Evolutionary conservation across 2,329 filamentous ascomycete species (phyloP), one percentile per base, ranked within the genome.

Genomic region (Zasmidium citrigriseum): DNA sequence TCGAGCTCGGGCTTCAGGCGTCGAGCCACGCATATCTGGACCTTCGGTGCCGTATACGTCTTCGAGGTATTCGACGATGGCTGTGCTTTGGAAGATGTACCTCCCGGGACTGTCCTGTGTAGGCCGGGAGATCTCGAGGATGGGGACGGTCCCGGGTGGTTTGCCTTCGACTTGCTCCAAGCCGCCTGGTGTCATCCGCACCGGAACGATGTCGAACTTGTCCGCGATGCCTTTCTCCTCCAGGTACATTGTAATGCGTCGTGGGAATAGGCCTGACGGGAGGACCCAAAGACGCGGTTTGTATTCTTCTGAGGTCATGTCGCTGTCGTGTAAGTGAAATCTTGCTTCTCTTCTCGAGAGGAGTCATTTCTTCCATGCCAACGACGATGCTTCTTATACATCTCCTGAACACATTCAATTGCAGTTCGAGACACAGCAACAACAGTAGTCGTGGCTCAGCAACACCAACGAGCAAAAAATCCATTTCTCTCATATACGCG

Each of bases 51-150:
- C 54, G 27, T 54, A 62, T 5, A 34, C 25, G 46, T 63, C 60
- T 53, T 63, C 60, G 5, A 63, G 48, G 18, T 60, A 63, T 44
- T 63, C 60, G 18, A 63, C 38, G 20, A 60, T 60, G 4, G 60
- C 60, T 12, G 49, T 46, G 49, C 56, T 57, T 46, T 60, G 60
- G 27, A 48, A 50, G 22, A 61, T 61, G 38, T 58, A 63, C n/a
- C 22, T 21, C 2, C 58, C 60, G 18, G 49, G 54, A 14, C 46
- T n/a, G 25, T 47, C 27, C n/a, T 23, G 18, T 10, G n/a, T 46
- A 2, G 54, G 58, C 16, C 50, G 20, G 4, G 22, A 14, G 25
- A 63, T n/a, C 41, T 58, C 51, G 2, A 63, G 60, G 44, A 63
- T 61, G 2, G 52, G 58, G 4, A 63, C 38, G 14, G 58, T 55